Evolutionary conservation across 495 filamentous ascomycete species (phyloP).

Genomic region (Bathelium albidoporum): DNA sequence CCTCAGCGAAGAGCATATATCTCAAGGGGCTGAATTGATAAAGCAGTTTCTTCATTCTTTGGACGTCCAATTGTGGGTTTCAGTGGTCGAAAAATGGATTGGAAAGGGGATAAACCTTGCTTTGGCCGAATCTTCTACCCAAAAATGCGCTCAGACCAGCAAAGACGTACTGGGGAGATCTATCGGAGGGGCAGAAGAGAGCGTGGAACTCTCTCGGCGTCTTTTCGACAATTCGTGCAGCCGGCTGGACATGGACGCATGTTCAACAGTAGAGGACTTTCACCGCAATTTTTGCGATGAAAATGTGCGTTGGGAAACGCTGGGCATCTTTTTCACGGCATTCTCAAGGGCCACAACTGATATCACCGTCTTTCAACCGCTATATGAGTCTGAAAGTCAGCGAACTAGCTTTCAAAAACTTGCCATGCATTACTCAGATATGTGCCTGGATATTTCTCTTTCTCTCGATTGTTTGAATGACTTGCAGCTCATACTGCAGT

Average conservation of each 20-base stretch:
- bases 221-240: constrained; percentile 31
- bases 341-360: constrained; percentile 33
- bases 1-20: constrained; percentile 4
- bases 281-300: constrained; percentile 28
- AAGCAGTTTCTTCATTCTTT: not conserved
- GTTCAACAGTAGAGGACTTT: constrained; percentile 24
- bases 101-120: constrained; percentile 31
- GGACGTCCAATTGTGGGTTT: not conserved
- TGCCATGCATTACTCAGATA: constrained; percentile 27
- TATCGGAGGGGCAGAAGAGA: constrained; percentile 23
- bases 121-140: constrained; percentile 29
- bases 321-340: constrained; percentile 34
- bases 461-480: constrained; percentile 38
- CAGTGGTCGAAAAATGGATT: constrained; percentile 29
- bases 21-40: not conserved
- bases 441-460: constrained; percentile 31
- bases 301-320: constrained; percentile 36
- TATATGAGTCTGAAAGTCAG: constrained; percentile 27
- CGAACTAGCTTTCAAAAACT: constrained; percentile 26
- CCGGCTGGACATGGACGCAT: constrained; percentile 22
- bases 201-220: constrained; percentile 25
- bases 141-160: constrained; percentile 24
- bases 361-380: constrained; percentile 26
- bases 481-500: constrained; percentile 36
- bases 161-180: constrained; percentile 21